A percentile compares a stretch with the other conserved stretches of the same genome.
Evolutionary conservation across 2,329 filamentous ascomycete genomes (phyloP).

Genomic region (Ustulina deusta): DNA sequence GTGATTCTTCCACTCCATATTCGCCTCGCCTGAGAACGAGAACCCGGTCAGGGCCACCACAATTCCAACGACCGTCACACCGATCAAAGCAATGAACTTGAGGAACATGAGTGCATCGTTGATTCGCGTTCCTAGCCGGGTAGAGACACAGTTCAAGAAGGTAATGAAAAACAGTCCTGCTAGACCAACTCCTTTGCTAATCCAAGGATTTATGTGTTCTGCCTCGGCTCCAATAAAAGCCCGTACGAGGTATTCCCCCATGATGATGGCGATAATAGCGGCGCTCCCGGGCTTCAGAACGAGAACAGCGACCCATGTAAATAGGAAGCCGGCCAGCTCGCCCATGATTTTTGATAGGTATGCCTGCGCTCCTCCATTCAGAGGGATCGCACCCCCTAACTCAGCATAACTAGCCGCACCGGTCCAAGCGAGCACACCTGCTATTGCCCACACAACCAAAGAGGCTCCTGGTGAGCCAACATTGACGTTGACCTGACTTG

Average conservation of each 20-base stretch:
- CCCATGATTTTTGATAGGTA: conserved; percentile 98
- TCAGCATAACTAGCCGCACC: conserved; percentile 96
- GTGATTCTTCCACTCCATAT: conserved; percentile 85
- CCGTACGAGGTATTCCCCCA: conserved; percentile 95
- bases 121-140: conserved; percentile 84
- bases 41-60: conserved; percentile 89
- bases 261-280: conserved; percentile 96
- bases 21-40: conserved; percentile 80
- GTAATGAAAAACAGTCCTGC: conserved; percentile 81
- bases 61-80: conserved; percentile 87
- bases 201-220: conserved; percentile 83
- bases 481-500: conserved; percentile 90
- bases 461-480: conserved; percentile 92
- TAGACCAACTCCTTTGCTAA: conserved; percentile 89
- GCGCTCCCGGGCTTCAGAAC: conserved; percentile 94
- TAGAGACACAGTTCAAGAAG: conserved; percentile 89
- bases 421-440: conserved; percentile 95
- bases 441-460: conserved; percentile 90
- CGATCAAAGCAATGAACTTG: conserved; percentile 91
- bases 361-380: conserved; percentile 94
- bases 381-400: conserved; percentile 91
- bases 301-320: conserved; percentile 94
- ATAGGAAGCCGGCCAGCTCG: conserved; percentile 91
- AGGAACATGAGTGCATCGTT: conserved; percentile 97
- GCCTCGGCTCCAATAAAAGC: conserved; percentile 89